Evolutionary conservation across 108 stramenopile species (phyloP).

Genomic region (Cyclostephanos tholiformis): DNA sequence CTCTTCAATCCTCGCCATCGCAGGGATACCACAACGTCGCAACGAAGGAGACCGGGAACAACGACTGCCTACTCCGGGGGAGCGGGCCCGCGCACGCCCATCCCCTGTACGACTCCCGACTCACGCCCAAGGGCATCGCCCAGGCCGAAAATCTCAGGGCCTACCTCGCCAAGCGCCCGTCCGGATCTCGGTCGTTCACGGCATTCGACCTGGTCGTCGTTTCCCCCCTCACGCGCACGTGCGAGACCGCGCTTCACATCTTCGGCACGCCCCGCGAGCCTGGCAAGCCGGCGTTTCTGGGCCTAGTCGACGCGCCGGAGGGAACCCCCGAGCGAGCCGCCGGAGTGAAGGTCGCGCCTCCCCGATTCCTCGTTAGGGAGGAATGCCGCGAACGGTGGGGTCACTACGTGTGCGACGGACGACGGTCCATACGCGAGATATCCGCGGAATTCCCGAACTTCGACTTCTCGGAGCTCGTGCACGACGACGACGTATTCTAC

Average conservation of each 20-base stretch:
- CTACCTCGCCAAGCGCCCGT: constrained; percentile 8
- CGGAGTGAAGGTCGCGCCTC: constrained; percentile 11
- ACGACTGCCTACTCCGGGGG: constrained; percentile 51
- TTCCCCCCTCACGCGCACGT: constrained; percentile 66
- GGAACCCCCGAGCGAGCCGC: not conserved
- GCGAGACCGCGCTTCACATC: constrained; percentile 61
- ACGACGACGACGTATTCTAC: constrained; percentile 50
- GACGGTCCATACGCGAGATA: constrained; percentile 55
- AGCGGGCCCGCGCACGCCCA: constrained; percentile 31
- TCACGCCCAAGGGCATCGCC: constrained; percentile 38
- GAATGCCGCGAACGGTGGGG: constrained; percentile 66
- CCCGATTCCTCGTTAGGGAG: constrained; percentile 55
- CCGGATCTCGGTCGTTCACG: constrained; percentile 25
- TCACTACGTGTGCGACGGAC: constrained; percentile 69
- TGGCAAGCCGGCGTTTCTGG: constrained; percentile 25
- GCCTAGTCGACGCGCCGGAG: constrained; percentile 8
- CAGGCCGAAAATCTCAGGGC: constrained; percentile 22
- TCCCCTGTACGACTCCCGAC: constrained; percentile 22
- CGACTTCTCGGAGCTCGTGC: constrained; percentile 38
- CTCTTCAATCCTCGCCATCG: no score
- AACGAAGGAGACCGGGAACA: constrained; percentile 44
- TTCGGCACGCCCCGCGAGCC: constrained; percentile 30
- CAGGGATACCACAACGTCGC: constrained; percentile 69
- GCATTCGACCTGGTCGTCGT: constrained; percentile 55
- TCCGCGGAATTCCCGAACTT: constrained; percentile 39